Conservation (phyloP, 345 rosid species). For the Geranium brycei region DNA sequence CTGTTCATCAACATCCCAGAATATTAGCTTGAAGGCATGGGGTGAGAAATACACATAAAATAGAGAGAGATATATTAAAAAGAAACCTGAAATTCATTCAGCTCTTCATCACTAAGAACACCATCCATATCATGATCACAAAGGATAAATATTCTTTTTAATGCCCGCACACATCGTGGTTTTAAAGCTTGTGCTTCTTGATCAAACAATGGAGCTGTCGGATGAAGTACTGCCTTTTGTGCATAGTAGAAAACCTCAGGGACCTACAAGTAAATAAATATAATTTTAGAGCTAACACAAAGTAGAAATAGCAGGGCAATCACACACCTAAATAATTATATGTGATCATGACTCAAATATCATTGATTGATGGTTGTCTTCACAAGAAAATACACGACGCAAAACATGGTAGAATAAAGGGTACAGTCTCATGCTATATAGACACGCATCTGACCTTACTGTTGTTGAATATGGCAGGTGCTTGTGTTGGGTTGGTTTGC, state of each 20-base stretch:
- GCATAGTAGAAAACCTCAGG: conserved; percentile 83
- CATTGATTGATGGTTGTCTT: not conserved
- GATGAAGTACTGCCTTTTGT: conserved; percentile 73
- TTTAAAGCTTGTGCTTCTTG: conserved; percentile 56
- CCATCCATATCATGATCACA: conserved; percentile 75
- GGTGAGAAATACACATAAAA: conserved; percentile 5
- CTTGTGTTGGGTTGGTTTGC: not conserved
- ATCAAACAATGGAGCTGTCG: conserved; percentile 67
- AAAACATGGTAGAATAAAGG: not conserved
- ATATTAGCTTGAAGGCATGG: conserved; percentile 11
- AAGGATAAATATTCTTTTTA: conserved; percentile 59
- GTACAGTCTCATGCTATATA: not conserved
- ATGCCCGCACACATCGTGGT: conserved; percentile 62
- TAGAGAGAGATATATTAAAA: conserved; percentile 7
- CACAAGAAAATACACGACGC: not conserved
- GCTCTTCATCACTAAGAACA: conserved; percentile 63
- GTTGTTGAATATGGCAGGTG: not conserved
- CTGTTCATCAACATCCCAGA: conserved; percentile 26
- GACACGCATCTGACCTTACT: not conserved
- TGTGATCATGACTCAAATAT: too few relatives aligned
- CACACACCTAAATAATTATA: not conserved
- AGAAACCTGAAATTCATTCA: conserved; percentile 71
- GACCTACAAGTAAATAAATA: conserved; percentile 27
- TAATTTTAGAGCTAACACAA: not conserved
- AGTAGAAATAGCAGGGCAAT: not conserved